Evolutionary conservation across 345 rosid species (phyloP).

Genomic region (Trapa bicornis): DNA sequence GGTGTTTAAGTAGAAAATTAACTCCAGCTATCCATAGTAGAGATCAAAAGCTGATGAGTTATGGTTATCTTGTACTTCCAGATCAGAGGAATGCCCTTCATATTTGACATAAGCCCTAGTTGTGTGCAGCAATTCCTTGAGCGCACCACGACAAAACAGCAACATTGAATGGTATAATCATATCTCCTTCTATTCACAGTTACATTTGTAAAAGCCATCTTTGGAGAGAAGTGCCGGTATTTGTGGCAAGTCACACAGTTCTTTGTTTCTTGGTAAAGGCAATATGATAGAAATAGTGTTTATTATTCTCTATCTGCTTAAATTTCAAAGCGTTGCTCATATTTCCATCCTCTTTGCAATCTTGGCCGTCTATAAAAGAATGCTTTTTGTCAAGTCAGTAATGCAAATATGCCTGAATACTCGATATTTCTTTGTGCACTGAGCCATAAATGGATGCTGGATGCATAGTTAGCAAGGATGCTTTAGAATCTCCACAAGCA

Average conservation of each 20-base stretch:
- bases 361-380: no score
- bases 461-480: background rate
- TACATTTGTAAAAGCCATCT: background rate
- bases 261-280: background rate
- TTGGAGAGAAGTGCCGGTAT: background rate
- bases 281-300: background rate
- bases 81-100: conserved; percentile 4
- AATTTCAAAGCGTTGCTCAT: background rate
- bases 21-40: background rate
- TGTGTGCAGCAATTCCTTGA: conserved; percentile 2
- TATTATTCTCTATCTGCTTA: background rate
- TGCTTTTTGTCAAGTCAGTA: no score
- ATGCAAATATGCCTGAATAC: no score
- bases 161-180: background rate
- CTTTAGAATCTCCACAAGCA: no score
- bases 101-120: background rate
- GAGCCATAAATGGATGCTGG: background rate
- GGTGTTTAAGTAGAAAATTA: background rate
- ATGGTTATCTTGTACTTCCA: background rate
- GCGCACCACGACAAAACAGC: background rate
- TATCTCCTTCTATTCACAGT: background rate
- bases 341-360: background rate
- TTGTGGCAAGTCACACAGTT: background rate
- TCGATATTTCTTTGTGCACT: background rate
- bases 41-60: background rate